Conservation (phyloP, 495 filamentous ascomycete genomes). For the Aspergillus sclerotiicarbonarius region DNA sequence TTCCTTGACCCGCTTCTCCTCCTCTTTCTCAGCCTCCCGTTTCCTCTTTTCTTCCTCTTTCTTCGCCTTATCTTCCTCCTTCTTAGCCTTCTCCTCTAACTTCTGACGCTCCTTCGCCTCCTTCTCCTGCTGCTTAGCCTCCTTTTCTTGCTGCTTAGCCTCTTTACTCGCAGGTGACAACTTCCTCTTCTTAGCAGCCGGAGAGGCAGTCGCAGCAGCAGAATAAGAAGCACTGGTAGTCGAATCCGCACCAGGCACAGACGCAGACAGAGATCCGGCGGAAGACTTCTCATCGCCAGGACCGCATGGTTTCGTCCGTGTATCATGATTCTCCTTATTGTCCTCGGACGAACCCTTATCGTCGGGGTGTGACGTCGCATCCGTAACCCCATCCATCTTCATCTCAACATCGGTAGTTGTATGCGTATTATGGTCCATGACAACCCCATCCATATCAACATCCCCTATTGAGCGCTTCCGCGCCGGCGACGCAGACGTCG, state of each 20-base stretch:
- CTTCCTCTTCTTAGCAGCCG: conserved; percentile 50
- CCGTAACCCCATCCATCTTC: neutral
- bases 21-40: conserved; percentile 45
- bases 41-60: conserved; percentile 44
- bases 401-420: neutral
- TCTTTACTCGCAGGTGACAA: conserved; percentile 54
- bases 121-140: conserved; percentile 48
- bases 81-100: conserved; percentile 43
- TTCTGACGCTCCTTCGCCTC: conserved; percentile 50
- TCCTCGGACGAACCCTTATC: neutral
- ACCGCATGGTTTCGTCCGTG: neutral
- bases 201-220: conserved; percentile 6
- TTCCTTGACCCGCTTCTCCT: conserved; percentile 31
- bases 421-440: neutral
- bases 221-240: conserved; percentile 1
- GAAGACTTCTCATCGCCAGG: neutral
- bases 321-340: conserved; percentile 11
- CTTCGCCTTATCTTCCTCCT: conserved; percentile 43
- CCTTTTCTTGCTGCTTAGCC: conserved; percentile 52
- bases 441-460: neutral
- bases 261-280: neutral
- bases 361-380: neutral
- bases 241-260: neutral
- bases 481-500: neutral
- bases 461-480: conserved; percentile 3